Percentiles rank a stretch among this genome's conserved stretches.
phyloP scores from a whole-genome alignment of 1,139 yeast species.

The Diutina pseudorugosa region DNA sequence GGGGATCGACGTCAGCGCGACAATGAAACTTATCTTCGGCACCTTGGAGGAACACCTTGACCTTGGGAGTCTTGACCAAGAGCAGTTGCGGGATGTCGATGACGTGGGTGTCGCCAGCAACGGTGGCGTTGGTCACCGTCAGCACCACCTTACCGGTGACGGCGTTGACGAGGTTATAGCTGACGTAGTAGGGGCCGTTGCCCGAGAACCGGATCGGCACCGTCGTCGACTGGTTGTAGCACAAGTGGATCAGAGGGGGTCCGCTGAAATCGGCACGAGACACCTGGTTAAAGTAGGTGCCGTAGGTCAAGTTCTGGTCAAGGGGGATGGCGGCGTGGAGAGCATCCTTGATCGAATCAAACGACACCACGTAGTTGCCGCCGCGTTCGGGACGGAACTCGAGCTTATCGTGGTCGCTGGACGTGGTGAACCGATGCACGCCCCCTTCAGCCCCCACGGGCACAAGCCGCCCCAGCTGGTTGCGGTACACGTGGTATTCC shows the following conservation, averaged over 20 bases:
- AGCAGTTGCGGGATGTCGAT: slow-evolving; percentile 43
- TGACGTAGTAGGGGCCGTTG: slow-evolving; percentile 61
- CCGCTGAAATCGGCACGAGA: slow-evolving; percentile 16
- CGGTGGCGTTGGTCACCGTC: slow-evolving; percentile 30
- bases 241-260: slow-evolving; percentile 16
- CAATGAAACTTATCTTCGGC: slow-evolving; percentile 69
- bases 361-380: slow-evolving; percentile 69
- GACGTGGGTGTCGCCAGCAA: slow-evolving; percentile 22
- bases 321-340: slow-evolving; percentile 33
- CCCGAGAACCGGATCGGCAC: slow-evolving; percentile 59
- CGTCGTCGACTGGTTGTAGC: slow-evolving; percentile 26
- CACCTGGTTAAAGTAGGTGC: slow-evolving; percentile 39
- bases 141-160: slow-evolving; percentile 24
- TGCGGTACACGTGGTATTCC: slow-evolving; percentile 37
- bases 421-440: slow-evolving; percentile 11
- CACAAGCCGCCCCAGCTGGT: neutral
- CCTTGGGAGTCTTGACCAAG: slow-evolving; percentile 49
- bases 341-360: slow-evolving; percentile 44
- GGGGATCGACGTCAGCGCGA: slow-evolving; percentile 32
- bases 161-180: slow-evolving; percentile 38
- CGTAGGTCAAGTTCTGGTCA: slow-evolving; percentile 30
- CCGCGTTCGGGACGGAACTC: slow-evolving; percentile 68
- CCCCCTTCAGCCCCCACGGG: neutral
- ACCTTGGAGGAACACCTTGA: slow-evolving; percentile 47
- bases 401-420: slow-evolving; percentile 20